Base-by-base conservation (phyloP, 2,329 filamentous ascomycete genomes). In the Didymella glomerata region DNA sequence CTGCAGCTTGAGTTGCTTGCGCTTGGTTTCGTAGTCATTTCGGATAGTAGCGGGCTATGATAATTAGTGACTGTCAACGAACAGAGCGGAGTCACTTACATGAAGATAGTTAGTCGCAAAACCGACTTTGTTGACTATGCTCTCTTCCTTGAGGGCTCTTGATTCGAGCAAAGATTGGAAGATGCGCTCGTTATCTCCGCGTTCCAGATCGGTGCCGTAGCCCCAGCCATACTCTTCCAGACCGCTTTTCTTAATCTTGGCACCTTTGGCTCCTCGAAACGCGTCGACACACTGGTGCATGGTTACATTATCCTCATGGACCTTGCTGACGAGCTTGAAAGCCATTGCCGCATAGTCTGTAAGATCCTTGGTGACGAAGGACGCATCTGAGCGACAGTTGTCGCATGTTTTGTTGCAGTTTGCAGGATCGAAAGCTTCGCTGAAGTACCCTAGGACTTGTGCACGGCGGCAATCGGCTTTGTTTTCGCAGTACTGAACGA, bases 381-480 rank as follows among this genome's bases (percentile, higher is more conserved):
- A 83, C 45, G 86, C 82, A 24, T 86, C 87, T 2, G 88, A 91
- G 64, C 84, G 87, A 82, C 95, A 99, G 73, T 97, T 98, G 80
- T 99, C 96, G 77, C 95, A 99, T 1, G 84, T 85, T 49, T 85
- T 83, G 48, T 87, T 82, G 77, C 95, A 99, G 50, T 91, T 84
- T 13, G 86, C 84, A 36, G 83, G 82, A 50, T 86, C 80, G 73
- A 98, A 99, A 1, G 83, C 82, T 76, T 99, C 96, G 57, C 90
- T 93, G 80, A 99, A 99, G 77, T 99, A 99, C n/a, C 86, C 86
- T 32, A 99, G 86, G 16, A 99, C 89, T 76, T 96, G 91, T 1
- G 90, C 89, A 60, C 95, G 86, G 62, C 95, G 89, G 74, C 95
- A 99, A 68, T 97, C 92, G 54, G 86, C 88, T 68, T 86, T 86